phyloP scores from a whole-genome alignment of 2,329 filamentous ascomycete species.

The Tolypocladium cylindrosporum region DNA sequence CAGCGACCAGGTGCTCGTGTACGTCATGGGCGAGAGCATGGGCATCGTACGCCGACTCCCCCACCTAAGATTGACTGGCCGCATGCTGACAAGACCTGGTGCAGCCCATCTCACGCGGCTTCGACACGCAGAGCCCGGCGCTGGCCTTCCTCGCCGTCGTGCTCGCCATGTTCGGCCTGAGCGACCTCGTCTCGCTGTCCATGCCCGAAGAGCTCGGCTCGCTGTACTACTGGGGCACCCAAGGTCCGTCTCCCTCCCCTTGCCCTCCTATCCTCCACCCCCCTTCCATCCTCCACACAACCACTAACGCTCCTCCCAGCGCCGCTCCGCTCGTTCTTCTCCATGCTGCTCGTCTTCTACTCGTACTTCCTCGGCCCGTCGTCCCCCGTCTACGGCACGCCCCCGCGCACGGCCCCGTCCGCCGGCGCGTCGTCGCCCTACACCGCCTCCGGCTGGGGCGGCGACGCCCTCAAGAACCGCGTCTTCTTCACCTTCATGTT shows the following conservation, averaged over 20 bases:
- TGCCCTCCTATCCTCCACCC: not conserved
- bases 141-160: constrained; percentile 65
- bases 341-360: constrained; percentile 53
- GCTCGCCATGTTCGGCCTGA: constrained; percentile 49
- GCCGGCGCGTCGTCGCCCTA: constrained; percentile 24
- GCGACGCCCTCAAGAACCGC: constrained; percentile 69
- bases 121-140: constrained; percentile 59
- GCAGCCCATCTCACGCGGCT: constrained; percentile 55
- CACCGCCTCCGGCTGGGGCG: constrained; percentile 34
- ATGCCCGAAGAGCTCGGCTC: constrained; percentile 57
- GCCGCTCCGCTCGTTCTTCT: constrained; percentile 55
- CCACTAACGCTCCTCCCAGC: constrained; percentile 24
- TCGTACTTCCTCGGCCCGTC: constrained; percentile 49
- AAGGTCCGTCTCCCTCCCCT: constrained; percentile 44
- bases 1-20: constrained; percentile 71
- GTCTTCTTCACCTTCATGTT: constrained; percentile 80
- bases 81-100: not conserved
- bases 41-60: constrained; percentile 49
- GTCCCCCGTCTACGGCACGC: constrained; percentile 34
- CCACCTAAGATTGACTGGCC: not conserved
- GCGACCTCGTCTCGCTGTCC: constrained; percentile 56
- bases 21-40: constrained; percentile 74
- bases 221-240: constrained; percentile 55
- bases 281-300: not conserved
- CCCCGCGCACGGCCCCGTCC: constrained; percentile 8